Percentiles rank a stretch among this genome's conserved stretches.
phyloP scores from a whole-genome alignment of 495 filamentous ascomycete species.

The Aspergillus homomorphus region DNA sequence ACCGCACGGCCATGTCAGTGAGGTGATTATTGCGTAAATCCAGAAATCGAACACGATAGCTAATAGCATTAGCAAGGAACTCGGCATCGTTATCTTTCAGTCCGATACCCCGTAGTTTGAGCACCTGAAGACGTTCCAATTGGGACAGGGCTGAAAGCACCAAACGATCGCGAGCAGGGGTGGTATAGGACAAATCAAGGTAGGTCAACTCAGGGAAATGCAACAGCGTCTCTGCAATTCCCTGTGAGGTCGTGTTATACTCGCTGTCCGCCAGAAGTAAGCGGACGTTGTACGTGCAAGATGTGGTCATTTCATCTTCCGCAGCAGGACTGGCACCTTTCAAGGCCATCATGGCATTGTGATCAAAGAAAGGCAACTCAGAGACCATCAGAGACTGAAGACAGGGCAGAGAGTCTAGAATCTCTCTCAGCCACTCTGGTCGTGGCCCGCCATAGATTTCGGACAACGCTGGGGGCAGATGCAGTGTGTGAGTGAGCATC shows the following conservation, averaged over 20 bases:
- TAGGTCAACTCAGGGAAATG: conserved; percentile 55
- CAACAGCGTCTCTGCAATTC: conserved; percentile 50
- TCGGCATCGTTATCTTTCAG: conserved; percentile 55
- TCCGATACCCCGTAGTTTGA: conserved; percentile 57
- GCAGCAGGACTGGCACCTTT: conserved; percentile 23
- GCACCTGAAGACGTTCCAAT: conserved; percentile 50
- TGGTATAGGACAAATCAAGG: conserved; percentile 59
- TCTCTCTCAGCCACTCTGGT: conserved; percentile 58
- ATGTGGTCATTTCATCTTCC: conserved; percentile 20
- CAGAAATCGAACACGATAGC: conserved; percentile 51
- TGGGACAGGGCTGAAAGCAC: conserved; percentile 46
- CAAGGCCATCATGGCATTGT: conserved; percentile 55
- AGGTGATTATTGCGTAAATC: conserved; percentile 60
- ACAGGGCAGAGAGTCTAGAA: conserved; percentile 57
- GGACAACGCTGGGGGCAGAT: conserved; percentile 63
- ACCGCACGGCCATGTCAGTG: conserved; percentile 53
- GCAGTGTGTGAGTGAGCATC: conserved; percentile 60
- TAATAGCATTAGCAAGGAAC: conserved; percentile 52
- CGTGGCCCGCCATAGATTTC: conserved; percentile 64
- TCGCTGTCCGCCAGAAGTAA: conserved; percentile 57
- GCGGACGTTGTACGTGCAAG: conserved; percentile 41
- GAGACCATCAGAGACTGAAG: conserved; percentile 62
- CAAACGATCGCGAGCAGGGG: conserved; percentile 48
- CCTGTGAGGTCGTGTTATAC: conserved; percentile 53
- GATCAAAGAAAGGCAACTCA: conserved; percentile 61